These are phyloP conservation scores for Onygenales sp. DNA, from an alignment of 2,329 filamentous ascomycete species.

Conservation along the genomic window DNA sequence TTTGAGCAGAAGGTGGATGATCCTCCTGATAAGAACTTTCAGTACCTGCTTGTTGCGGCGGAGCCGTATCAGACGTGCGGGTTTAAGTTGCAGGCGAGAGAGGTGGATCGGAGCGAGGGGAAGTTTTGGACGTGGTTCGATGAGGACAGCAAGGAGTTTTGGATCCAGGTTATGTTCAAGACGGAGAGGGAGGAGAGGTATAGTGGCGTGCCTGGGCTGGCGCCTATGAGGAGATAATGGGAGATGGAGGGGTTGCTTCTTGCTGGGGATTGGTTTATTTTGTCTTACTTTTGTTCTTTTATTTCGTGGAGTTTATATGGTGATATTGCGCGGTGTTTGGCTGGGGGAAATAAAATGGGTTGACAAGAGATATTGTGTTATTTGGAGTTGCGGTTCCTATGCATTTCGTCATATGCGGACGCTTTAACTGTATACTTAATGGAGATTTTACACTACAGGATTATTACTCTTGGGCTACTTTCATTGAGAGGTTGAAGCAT, in stretches of 20 bases:
- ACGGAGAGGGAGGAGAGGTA: constrained; percentile 93
- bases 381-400: background rate
- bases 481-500: no score
- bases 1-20: constrained; percentile 95
- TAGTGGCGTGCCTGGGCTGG: constrained; percentile 56
- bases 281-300: background rate
- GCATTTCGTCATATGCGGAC: background rate
- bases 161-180: constrained; percentile 96
- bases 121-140: constrained; percentile 94
- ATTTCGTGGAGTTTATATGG: background rate
- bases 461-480: no score
- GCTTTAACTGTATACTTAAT: background rate
- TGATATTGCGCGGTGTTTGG: background rate
- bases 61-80: constrained; percentile 97
- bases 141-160: constrained; percentile 90
- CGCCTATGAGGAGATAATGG: constrained; percentile 27
- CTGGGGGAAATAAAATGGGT: background rate
- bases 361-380: no score
- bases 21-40: constrained; percentile 79
- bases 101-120: constrained; percentile 82
- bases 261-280: background rate
- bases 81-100: constrained; percentile 89
- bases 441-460: no score
- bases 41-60: constrained; percentile 89
- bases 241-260: background rate